These are phyloP conservation scores for Pythium angustatum DNA, from an alignment of 352 stramenopile species.

Conservation along the genomic window DNA sequence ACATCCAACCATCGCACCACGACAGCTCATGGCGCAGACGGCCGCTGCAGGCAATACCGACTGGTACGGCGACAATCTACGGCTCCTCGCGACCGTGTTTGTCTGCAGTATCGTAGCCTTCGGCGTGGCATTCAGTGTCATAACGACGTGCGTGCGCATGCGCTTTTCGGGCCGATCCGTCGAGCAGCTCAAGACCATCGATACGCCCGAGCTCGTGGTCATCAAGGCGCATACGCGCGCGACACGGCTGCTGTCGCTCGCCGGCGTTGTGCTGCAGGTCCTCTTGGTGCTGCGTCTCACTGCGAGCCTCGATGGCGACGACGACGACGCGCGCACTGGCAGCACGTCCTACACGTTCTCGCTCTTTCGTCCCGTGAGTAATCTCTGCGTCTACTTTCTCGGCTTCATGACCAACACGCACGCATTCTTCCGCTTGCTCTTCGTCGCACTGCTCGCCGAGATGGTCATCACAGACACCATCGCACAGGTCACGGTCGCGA, in stretches of 20 bases:
- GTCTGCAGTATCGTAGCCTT: slow-evolving; percentile 41
- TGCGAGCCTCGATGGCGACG: slow-evolving; percentile 22
- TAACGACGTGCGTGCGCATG: slow-evolving; percentile 35
- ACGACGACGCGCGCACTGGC: slow-evolving; percentile 14
- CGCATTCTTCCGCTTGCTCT: slow-evolving; percentile 48
- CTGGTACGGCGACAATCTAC: slow-evolving; percentile 51
- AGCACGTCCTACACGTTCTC: slow-evolving; percentile 43
- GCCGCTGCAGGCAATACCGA: slow-evolving; percentile 19
- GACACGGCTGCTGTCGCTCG: slow-evolving; percentile 46
- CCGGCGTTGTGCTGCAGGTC: slow-evolving; percentile 43
- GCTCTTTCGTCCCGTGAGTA: slow-evolving; percentile 45
- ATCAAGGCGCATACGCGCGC: slow-evolving; percentile 60
- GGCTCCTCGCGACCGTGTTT: slow-evolving; percentile 41
- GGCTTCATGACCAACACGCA: slow-evolving; percentile 78
- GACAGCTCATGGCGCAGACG: background rate
- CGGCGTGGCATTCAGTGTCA: slow-evolving; percentile 33
- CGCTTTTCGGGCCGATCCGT: slow-evolving; percentile 26
- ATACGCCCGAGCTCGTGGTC: slow-evolving; percentile 54
- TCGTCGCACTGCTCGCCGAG: slow-evolving; percentile 38
- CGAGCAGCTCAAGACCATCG: slow-evolving; percentile 23
- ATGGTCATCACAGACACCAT: slow-evolving; percentile 50
- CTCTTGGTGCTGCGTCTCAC: slow-evolving; percentile 32
- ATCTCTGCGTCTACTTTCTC: slow-evolving; percentile 49
- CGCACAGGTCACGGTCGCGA: slow-evolving; percentile 53
- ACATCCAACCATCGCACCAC: background rate